Evolutionary conservation across 768 basidiomycete species (phyloP).

Genomic region (Lanmaoa pseudosensibilis): DNA sequence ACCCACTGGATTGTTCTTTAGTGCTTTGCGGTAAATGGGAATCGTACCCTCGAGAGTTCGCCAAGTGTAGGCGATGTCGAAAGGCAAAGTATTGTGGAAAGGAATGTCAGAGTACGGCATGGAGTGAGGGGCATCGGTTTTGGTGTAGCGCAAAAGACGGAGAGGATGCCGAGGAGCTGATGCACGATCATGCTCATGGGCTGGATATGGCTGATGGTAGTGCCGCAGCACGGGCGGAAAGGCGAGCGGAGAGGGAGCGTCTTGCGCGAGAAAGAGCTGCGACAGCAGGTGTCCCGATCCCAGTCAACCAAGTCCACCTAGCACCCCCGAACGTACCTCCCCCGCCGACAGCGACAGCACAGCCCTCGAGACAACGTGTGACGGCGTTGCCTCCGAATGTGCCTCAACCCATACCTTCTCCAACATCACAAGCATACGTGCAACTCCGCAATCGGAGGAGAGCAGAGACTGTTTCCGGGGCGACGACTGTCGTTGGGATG

Average conservation of each 20-base stretch:
- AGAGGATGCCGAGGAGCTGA: conserved; percentile 40
- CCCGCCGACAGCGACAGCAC: conserved; percentile 5
- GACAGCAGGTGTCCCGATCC: conserved; percentile 11
- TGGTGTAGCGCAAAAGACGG: conserved; percentile 78
- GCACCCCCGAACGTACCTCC: conserved; percentile 15
- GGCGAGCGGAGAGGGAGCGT: conserved; percentile 40
- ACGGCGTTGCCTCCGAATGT: conserved; percentile 30
- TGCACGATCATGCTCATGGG: conserved; percentile 29
- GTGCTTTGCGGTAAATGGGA: conserved; percentile 98
- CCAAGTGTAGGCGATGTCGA: conserved; percentile 91
- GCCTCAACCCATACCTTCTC: conserved; percentile 24
- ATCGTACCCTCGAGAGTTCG: conserved; percentile 88
- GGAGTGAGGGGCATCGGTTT: conserved; percentile 95
- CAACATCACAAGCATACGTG: conserved; percentile 15
- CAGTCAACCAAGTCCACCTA: conserved; percentile 14
- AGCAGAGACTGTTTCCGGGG: conserved; percentile 36
- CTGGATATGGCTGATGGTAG: conserved; percentile 13
- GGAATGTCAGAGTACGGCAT: conserved; percentile 93
- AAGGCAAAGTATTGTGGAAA: conserved; percentile 99
- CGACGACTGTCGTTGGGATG: conserved; percentile 27
- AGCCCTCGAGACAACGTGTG: conserved; percentile 28
- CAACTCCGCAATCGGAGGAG: conserved; percentile 34
- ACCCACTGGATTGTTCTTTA: conserved; percentile 26
- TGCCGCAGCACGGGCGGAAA: conserved; percentile 29
- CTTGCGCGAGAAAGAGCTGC: conserved; percentile 26